Evolutionary conservation across 2,329 filamentous ascomycete species (phyloP), one percentile per base, ranked within the genome.

Genomic region (Colletotrichum melonis): DNA sequence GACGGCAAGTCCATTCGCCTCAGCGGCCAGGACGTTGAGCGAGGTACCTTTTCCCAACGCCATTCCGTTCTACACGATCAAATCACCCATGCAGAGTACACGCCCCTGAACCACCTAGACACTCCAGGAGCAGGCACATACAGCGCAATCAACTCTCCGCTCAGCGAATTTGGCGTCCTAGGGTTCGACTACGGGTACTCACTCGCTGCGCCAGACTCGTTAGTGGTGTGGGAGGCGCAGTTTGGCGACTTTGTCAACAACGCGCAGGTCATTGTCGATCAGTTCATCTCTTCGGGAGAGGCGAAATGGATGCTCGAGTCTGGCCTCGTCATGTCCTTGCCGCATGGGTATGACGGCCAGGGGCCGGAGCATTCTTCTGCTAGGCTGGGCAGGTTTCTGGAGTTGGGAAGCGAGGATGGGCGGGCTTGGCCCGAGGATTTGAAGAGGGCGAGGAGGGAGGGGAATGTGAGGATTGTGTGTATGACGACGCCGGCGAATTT

Each of bases 221-320:
- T 99, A 32, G 96, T 99, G 78, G 97, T 98, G 92, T 99, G 97
- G 97, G 97, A 99, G 86, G 97, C 97, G 49, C 97, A 99, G 85
- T 99, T 99, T 81, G 97, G 97, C 88, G 97, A 99, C 85, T 99
- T 99, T 80, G 97, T 96, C 88, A 99, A 99, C 89, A 98, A 98
- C 80, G 95, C 97, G 56, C 97, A 99, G 86, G 97, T 95, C 83
- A 97, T 98, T 84, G 97, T 98, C 81, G 97, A 99, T 84, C 97
- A 99, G 85, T 98, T 99, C 86, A 92, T 99, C 78, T 95, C 97
- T 58, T 98, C 97, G 74, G 97, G 96, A 81, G 97, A 99, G 86
- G 92, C 94, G 76, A 99, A 99, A 87, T 99, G 97, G 97, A 93
- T 98, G 85, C 97, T 99, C 87, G 93, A 97, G 84, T 98, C 95